A percentile compares a stretch with the other conserved stretches of the same genome.
Conservation (phyloP, 305 asterid species). For the Ilex paraguariensis region DNA sequence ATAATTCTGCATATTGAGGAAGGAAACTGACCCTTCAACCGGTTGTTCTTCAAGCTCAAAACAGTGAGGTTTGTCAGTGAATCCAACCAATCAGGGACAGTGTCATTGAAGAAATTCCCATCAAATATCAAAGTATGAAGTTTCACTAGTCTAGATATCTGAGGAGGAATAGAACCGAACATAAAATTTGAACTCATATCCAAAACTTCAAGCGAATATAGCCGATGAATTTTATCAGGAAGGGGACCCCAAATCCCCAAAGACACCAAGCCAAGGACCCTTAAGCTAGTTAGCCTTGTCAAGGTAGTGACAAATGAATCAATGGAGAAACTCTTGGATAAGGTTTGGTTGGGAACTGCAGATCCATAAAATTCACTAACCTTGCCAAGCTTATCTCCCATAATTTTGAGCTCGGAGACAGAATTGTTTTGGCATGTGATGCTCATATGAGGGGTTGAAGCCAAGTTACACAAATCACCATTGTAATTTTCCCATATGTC, state of each 20-base stretch:
- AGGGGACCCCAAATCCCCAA: conserved; percentile 88
- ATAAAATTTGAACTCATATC: conserved; percentile 85
- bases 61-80: conserved; percentile 56
- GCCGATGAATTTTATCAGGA: conserved; percentile 75
- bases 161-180: conserved; percentile 65
- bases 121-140: conserved; percentile 63
- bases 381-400: conserved; percentile 65
- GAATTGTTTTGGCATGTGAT: conserved; percentile 59
- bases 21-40: conserved; percentile 70
- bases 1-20: conserved; percentile 41
- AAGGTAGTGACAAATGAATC: conserved; percentile 87
- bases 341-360: conserved; percentile 57
- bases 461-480: conserved; percentile 54
- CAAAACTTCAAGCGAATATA: conserved; percentile 54
- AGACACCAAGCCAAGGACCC: conserved; percentile 69
- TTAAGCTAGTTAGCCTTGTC: conserved; percentile 65
- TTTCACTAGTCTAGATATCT: conserved; percentile 63
- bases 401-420: conserved; percentile 73
- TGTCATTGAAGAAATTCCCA: conserved; percentile 69
- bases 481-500: conserved; percentile 41
- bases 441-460: conserved; percentile 49
- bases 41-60: conserved; percentile 76
- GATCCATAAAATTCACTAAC: conserved; percentile 50
- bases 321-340: conserved; percentile 63
- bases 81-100: conserved; percentile 73